Conservation (phyloP, 2,329 filamentous ascomycete genomes). For the Dothiorella sarmentorum region DNA sequence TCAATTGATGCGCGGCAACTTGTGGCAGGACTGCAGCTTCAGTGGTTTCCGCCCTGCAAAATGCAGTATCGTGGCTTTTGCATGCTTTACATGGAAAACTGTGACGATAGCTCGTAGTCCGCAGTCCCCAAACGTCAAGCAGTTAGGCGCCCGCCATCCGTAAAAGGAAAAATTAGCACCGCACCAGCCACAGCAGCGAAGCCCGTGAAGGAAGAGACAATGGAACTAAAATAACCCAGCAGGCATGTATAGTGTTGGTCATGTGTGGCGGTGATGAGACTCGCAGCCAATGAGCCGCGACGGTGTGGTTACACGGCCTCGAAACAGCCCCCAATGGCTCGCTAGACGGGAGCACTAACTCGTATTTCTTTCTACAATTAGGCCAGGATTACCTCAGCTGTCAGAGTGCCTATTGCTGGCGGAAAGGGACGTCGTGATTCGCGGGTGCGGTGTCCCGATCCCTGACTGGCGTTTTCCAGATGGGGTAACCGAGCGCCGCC, state of each 20-base stretch:
- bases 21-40: no score
- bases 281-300: background rate
- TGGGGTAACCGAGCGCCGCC: background rate
- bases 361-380: constrained; percentile 3
- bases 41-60: no score
- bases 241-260: background rate
- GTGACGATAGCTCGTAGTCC: background rate
- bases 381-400: constrained; percentile 5
- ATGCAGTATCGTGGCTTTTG: no score
- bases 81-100: background rate
- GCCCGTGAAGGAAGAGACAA: background rate
- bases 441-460: background rate
- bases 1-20: background rate
- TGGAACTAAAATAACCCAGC: background rate
- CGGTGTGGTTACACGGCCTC: background rate
- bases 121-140: background rate
- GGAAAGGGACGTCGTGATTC: background rate
- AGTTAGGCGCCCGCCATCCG: background rate
- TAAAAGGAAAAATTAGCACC: background rate
- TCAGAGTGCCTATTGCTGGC: no score
- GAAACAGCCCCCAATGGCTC: background rate
- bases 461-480: background rate
- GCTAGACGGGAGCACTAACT: background rate
- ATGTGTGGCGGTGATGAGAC: background rate
- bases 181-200: background rate